Evolutionary conservation across 2,329 filamentous ascomycete species (phyloP).

Genomic region (Calonectria fujianensis): DNA sequence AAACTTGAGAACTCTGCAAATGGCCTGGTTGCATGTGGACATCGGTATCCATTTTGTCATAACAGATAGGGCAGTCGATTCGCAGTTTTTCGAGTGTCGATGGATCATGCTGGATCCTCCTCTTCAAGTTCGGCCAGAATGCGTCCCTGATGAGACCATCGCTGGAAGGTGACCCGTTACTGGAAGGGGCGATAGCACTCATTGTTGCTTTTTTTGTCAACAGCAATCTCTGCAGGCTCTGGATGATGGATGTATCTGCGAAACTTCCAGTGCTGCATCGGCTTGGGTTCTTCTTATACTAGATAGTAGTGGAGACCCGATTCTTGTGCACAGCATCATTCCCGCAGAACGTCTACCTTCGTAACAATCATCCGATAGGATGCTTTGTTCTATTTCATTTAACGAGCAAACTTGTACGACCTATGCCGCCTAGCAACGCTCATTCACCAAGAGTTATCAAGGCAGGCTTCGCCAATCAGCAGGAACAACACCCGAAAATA

Average conservation of each 20-base stretch:
- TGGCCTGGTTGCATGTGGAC: neutral
- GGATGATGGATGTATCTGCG: neutral
- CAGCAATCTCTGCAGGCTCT: neutral
- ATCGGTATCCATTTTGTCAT: neutral
- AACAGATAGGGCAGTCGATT: constrained; percentile 1
- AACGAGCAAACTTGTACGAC: neutral
- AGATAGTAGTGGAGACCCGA: neutral
- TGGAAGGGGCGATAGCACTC: neutral
- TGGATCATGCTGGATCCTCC: neutral
- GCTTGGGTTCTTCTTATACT: neutral
- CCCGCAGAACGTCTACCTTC: neutral
- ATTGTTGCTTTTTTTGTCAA: constrained; percentile 22
- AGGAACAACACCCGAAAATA: neutral
- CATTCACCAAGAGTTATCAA: neutral
- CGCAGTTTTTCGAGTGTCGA: neutral
- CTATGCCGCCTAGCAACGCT: neutral
- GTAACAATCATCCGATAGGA: neutral
- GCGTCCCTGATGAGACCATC: neutral
- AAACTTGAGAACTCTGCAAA: neutral
- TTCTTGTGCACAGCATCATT: neutral
- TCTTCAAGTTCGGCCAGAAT: constrained; percentile 3
- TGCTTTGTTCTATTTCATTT: neutral
- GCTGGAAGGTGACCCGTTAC: neutral
- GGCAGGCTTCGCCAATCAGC: neutral
- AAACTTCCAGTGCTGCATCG: neutral